A percentile compares a stretch with the other conserved stretches of the same genome.
These are phyloP conservation scores for Trichosporon ovoides DNA, from an alignment of 1,284 basidiomycete species.

Conservation along the genomic window DNA sequence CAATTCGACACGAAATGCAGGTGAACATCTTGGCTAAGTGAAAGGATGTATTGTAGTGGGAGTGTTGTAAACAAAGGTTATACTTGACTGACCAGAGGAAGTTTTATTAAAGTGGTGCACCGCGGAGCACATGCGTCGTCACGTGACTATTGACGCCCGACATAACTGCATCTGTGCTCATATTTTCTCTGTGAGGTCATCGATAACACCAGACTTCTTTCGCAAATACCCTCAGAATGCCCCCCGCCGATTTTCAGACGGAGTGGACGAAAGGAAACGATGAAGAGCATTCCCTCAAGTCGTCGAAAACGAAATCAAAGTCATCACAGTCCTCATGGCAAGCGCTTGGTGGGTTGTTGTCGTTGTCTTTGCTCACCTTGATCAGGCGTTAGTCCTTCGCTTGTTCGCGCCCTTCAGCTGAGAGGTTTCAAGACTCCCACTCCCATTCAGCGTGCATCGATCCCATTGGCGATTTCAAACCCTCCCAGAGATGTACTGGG, in stretches of 20 bases:
- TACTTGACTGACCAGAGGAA: neutral
- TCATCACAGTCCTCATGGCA: constrained; percentile 28
- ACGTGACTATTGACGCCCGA: neutral
- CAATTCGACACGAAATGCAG: constrained; percentile 88
- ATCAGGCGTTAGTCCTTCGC: constrained; percentile 71
- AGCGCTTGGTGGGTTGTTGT: constrained; percentile 27
- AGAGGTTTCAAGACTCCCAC: constrained; percentile 94
- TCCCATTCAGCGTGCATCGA: constrained; percentile 87
- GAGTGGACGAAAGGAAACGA: constrained; percentile 12
- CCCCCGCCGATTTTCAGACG: constrained; percentile 3
- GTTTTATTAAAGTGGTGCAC: neutral
- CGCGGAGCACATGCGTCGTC: too few relatives aligned
- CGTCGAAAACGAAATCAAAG: constrained; percentile 1
- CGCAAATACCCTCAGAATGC: neutral
- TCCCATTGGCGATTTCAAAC: constrained; percentile 75
- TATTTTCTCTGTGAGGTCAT: too few relatives aligned
- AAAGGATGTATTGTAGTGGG: too few relatives aligned
- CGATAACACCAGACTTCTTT: too few relatives aligned
- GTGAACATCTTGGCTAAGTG: constrained; percentile 57
- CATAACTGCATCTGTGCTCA: too few relatives aligned
- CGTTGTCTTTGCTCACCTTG: neutral
- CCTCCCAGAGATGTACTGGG: constrained; percentile 93
- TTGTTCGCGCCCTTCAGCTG: constrained; percentile 80
- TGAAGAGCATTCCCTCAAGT: neutral
- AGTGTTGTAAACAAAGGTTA: too few relatives aligned